A percentile compares a stretch with the other conserved stretches of the same genome.
phyloP scores from a whole-genome alignment of 225 moss, liverwort and hornwort species.

The Bryoerythrophyllum caledonicum region DNA sequence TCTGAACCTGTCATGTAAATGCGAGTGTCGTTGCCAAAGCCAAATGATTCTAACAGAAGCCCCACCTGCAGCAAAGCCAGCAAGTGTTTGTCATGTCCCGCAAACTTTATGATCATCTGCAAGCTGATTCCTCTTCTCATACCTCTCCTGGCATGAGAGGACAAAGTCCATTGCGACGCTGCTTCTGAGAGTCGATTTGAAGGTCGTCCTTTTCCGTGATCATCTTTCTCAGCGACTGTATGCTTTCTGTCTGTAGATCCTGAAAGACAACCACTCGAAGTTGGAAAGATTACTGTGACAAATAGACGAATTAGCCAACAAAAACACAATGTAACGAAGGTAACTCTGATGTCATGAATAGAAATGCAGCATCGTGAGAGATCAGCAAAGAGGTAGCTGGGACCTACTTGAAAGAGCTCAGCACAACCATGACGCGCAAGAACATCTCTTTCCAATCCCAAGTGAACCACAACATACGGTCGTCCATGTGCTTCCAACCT shows the following conservation, averaged over 20 bases:
- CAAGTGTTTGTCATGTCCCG: background rate
- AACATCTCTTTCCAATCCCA: slow-evolving; percentile 60
- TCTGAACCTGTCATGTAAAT: slow-evolving; percentile 50
- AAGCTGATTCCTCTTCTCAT: background rate
- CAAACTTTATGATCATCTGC: background rate
- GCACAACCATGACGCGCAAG: slow-evolving; percentile 62
- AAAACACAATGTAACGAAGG: background rate
- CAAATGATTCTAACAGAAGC: slow-evolving; percentile 41
- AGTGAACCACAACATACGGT: slow-evolving; percentile 56
- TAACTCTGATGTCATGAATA: no score
- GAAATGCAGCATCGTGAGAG: background rate
- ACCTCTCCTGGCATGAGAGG: slow-evolving; percentile 65
- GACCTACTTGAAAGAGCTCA: slow-evolving; percentile 56
- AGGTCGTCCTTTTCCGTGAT: slow-evolving; percentile 33
- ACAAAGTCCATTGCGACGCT: slow-evolving; percentile 44
- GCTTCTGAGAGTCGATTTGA: slow-evolving; percentile 41
- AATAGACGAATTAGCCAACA: background rate
- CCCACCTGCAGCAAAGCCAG: slow-evolving; percentile 40
- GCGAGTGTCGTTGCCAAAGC: slow-evolving; percentile 41
- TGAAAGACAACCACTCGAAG: slow-evolving; percentile 15
- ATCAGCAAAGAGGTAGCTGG: background rate
- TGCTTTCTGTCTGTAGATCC: slow-evolving; percentile 66
- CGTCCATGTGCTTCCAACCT: slow-evolving; percentile 57
- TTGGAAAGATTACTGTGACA: background rate
- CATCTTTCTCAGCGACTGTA: slow-evolving; percentile 46